Conservation (phyloP, 75 land plant genomes). For the Pinus taeda region DNA sequence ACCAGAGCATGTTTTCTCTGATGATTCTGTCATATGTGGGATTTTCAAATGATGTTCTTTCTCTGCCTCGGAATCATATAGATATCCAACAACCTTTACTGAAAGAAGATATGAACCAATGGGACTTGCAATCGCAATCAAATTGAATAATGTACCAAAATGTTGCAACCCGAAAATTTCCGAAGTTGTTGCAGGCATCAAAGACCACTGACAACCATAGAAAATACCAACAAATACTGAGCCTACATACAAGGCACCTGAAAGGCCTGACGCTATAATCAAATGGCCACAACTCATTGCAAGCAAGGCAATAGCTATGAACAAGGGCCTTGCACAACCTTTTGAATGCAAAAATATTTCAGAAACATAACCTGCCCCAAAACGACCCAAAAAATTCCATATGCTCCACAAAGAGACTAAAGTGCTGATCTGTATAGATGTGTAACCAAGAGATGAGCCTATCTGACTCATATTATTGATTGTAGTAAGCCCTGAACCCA, state of each 20-base stretch:
- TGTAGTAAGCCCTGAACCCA: constrained; percentile 93
- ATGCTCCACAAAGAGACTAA: constrained; percentile 91
- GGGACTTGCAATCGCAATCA: constrained; percentile 83
- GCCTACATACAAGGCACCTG: constrained; percentile 74
- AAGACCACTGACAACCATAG: constrained; percentile 91
- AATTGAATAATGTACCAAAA: constrained; percentile 91
- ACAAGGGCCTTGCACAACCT: constrained; percentile 66
- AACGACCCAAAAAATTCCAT: constrained; percentile 92
- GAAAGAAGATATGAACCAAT: constrained; percentile 82
- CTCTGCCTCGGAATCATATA: constrained; percentile 81
- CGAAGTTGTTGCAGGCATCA: constrained; percentile 89
- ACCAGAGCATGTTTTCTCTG: constrained; percentile 48
- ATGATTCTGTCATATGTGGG: not conserved
- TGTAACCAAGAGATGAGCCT: constrained; percentile 81
- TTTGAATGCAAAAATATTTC: constrained; percentile 52
- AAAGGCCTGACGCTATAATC: constrained; percentile 64
- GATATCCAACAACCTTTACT: constrained; percentile 80
- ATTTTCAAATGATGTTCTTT: constrained; percentile 14
- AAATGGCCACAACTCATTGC: constrained; percentile 73
- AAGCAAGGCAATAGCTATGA: constrained; percentile 56
- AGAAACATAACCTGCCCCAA: constrained; percentile 80
- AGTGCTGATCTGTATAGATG: constrained; percentile 38
- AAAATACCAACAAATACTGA: constrained; percentile 73
- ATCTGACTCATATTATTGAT: constrained; percentile 91
- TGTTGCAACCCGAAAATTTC: constrained; percentile 83